These are phyloP conservation scores for Penicillium nucicola DNA, from an alignment of 495 filamentous ascomycete species.

Conservation along the genomic window DNA sequence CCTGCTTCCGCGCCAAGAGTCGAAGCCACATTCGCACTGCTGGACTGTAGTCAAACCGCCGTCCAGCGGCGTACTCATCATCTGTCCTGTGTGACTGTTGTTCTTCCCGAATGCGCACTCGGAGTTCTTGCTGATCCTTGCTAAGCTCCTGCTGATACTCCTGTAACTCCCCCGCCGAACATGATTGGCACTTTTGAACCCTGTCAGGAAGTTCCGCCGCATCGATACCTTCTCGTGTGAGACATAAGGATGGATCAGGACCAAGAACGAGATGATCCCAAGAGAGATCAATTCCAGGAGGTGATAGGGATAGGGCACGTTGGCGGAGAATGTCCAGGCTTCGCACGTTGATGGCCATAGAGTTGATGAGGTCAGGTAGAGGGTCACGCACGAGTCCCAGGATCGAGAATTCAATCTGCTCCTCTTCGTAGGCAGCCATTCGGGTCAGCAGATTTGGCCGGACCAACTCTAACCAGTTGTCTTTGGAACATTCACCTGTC, in stretches of 20 bases:
- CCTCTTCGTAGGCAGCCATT: conserved; percentile 52
- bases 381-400: conserved; percentile 54
- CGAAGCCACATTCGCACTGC: conserved; percentile 44
- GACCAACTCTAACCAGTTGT: conserved; percentile 50
- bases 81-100: conserved; percentile 38
- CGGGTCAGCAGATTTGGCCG: conserved; percentile 45
- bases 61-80: conserved; percentile 43
- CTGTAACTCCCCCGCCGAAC: conserved; percentile 23
- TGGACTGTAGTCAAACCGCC: conserved; percentile 47
- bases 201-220: conserved; percentile 17
- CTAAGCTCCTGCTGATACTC: conserved; percentile 28
- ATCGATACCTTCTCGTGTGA: conserved; percentile 35
- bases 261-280: conserved; percentile 26
- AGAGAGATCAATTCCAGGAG: not conserved
- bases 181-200: conserved; percentile 15
- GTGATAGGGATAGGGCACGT: conserved; percentile 22
- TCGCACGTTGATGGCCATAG: conserved; percentile 48
- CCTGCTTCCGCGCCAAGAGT: conserved; percentile 40
- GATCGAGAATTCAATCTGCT: conserved; percentile 56
- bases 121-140: conserved; percentile 31
- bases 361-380: conserved; percentile 32
- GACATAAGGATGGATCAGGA: conserved; percentile 28
- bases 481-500: conserved; percentile 33
- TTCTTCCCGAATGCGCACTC: conserved; percentile 41
- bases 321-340: conserved; percentile 32